Percentiles rank a stretch among this genome's conserved stretches.
Conservation (phyloP, 106 monocot genomes). For the Posidonia australis region DNA sequence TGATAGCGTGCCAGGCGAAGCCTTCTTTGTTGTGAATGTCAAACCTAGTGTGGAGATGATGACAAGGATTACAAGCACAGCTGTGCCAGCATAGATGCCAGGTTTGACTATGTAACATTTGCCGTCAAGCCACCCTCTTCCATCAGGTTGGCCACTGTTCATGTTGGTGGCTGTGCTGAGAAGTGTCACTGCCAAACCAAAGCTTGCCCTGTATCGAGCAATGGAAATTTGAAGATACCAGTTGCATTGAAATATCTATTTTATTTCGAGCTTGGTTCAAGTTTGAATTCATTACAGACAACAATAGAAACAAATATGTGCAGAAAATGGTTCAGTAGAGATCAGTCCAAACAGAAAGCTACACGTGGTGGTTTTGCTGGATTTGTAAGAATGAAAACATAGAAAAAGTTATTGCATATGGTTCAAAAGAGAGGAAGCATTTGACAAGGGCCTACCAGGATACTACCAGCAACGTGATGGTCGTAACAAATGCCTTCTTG, state of each 20-base stretch:
- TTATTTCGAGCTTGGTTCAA: not conserved
- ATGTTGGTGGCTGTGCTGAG: constrained; percentile 64
- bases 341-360: no score
- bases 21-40: constrained; percentile 6
- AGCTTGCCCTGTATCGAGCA: constrained; percentile 62
- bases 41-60: constrained; percentile 26
- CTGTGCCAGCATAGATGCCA: constrained; percentile 50
- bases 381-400: no score
- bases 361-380: no score
- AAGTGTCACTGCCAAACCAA: constrained; percentile 35
- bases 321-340: no score
- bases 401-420: no score
- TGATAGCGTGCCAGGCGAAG: not conserved
- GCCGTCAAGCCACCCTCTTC: constrained; percentile 75
- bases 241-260: not conserved
- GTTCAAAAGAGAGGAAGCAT: not conserved
- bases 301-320: no score
- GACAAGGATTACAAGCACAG: constrained; percentile 23
- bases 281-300: no score
- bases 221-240: not conserved
- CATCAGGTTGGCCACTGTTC: constrained; percentile 55
- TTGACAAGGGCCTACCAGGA: constrained; percentile 42
- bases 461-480: constrained; percentile 27
- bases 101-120: constrained; percentile 65
- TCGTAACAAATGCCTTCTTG: constrained; percentile 7